phyloP scores from a whole-genome alignment of 805 yeast genomes.

The Kluyveromyces starmeri region DNA sequence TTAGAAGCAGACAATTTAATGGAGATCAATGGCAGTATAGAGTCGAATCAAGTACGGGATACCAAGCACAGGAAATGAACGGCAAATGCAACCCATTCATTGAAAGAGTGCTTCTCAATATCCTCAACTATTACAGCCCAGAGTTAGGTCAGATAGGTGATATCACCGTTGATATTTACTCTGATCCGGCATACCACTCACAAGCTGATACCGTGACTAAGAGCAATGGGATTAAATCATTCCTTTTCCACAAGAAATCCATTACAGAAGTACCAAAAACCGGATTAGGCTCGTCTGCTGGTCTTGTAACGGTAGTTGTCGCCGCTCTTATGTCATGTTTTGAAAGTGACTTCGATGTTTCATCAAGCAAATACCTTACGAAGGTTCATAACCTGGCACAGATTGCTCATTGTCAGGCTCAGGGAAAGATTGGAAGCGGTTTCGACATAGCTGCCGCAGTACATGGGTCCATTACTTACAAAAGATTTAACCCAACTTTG shows the following conservation, averaged over 20 bases:
- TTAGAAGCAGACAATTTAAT: slow-evolving; percentile 69
- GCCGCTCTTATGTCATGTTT: slow-evolving; percentile 55
- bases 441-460: slow-evolving; percentile 96
- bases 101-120: slow-evolving; percentile 49
- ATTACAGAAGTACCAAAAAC: slow-evolving; percentile 81
- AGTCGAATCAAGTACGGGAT: slow-evolving; percentile 16
- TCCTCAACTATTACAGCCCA: slow-evolving; percentile 43
- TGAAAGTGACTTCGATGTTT: slow-evolving; percentile 28
- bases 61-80: slow-evolving; percentile 23
- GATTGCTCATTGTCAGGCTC: slow-evolving; percentile 87
- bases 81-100: slow-evolving; percentile 61
- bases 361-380: slow-evolving; percentile 16
- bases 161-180: slow-evolving; percentile 52
- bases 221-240: slow-evolving; percentile 33
- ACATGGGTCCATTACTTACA: slow-evolving; percentile 78
- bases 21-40: slow-evolving; percentile 61
- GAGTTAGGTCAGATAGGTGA: slow-evolving; percentile 20
- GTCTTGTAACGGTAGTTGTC: slow-evolving; percentile 72
- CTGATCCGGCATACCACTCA: slow-evolving; percentile 88
- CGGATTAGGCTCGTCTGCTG: slow-evolving; percentile 95
- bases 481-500: slow-evolving; percentile 57
- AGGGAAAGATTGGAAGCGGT: slow-evolving; percentile 92
- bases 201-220: slow-evolving; percentile 39
- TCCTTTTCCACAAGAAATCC: slow-evolving; percentile 49
- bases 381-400: slow-evolving; percentile 80